Evolutionary conservation across 805 yeast species (phyloP).

Genomic region (Hanseniaspora singularis): DNA sequence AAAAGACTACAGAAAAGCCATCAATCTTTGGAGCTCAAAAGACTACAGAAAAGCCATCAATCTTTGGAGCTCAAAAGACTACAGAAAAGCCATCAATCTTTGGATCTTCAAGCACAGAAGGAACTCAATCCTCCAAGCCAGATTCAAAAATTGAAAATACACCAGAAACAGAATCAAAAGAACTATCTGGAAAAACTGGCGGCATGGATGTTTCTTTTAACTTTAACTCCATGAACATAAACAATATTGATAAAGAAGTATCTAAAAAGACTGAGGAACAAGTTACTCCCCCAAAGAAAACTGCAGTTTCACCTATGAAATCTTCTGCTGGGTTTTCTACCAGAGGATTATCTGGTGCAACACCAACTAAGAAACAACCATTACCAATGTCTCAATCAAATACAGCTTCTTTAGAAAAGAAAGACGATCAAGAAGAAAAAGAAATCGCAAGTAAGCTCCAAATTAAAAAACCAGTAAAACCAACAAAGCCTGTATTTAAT

Average conservation of each 20-base stretch:
- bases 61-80: not conserved
- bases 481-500: conserved; percentile 3
- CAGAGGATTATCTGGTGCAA: conserved; percentile 11
- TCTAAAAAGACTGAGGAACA: not conserved
- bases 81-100: conserved; percentile 1
- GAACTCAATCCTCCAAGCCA: not conserved
- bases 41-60: not conserved
- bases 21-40: not conserved
- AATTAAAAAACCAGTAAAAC: not conserved
- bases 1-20: not conserved
- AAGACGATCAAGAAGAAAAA: not conserved
- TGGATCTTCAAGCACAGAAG: not conserved
- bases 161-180: not conserved
- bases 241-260: not conserved
- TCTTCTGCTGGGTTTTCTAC: not conserved
- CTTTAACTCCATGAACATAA: not conserved
- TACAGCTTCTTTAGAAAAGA: not conserved
- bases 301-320: not conserved
- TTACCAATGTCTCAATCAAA: not conserved
- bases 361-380: conserved; percentile 9
- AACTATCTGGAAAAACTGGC: too few relatives aligned
- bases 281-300: conserved; percentile 4
- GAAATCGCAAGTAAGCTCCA: not conserved
- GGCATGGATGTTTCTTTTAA: not conserved
- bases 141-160: not conserved